phyloP scores from a whole-genome alignment of 306 rosid species.

The Quillaja saponaria region DNA sequence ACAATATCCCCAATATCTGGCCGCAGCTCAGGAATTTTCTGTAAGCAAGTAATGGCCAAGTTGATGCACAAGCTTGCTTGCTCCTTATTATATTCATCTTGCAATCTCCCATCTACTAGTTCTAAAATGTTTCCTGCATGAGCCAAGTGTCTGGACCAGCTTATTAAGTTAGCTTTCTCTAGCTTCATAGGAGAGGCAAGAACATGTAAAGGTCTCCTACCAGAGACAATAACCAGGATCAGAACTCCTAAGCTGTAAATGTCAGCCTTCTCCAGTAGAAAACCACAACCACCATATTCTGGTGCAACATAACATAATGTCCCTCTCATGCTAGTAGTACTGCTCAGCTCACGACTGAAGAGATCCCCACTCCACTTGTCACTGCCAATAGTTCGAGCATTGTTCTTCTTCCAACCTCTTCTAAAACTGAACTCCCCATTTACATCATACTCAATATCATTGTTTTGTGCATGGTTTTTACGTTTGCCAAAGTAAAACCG shows the following conservation, averaged over 20 bases:
- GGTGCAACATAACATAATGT: slow-evolving; percentile 91
- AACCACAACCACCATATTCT: slow-evolving; percentile 83
- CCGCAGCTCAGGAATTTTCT: slow-evolving; percentile 81
- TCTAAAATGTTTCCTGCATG: slow-evolving; percentile 76
- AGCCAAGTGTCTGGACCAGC: slow-evolving; percentile 94
- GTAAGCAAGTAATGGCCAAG: slow-evolving; percentile 78
- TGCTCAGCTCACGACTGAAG: slow-evolving; percentile 92
- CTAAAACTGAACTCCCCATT: slow-evolving; percentile 88
- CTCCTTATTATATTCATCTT: slow-evolving; percentile 66
- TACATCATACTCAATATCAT: slow-evolving; percentile 48
- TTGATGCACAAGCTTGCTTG: slow-evolving; percentile 83
- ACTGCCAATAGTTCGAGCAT: slow-evolving; percentile 57
- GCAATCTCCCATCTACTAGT: slow-evolving; percentile 78
- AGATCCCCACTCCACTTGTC: slow-evolving; percentile 91
- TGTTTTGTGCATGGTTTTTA: slow-evolving; percentile 46
- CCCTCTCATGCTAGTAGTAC: slow-evolving; percentile 98
- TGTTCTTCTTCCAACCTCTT: slow-evolving; percentile 83
- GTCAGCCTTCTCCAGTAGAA: slow-evolving; percentile 86
- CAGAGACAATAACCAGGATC: slow-evolving; percentile 86
- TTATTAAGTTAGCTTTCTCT: slow-evolving; percentile 85
- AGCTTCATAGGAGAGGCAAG: slow-evolving; percentile 96
- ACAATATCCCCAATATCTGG: slow-evolving; percentile 87
- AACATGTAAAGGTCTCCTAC: slow-evolving; percentile 87
- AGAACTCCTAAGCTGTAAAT: slow-evolving; percentile 90
- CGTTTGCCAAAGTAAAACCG: slow-evolving; percentile 50